phyloP scores from a whole-genome alignment of 129 eudicot species.

The Sambucus nigra region DNA sequence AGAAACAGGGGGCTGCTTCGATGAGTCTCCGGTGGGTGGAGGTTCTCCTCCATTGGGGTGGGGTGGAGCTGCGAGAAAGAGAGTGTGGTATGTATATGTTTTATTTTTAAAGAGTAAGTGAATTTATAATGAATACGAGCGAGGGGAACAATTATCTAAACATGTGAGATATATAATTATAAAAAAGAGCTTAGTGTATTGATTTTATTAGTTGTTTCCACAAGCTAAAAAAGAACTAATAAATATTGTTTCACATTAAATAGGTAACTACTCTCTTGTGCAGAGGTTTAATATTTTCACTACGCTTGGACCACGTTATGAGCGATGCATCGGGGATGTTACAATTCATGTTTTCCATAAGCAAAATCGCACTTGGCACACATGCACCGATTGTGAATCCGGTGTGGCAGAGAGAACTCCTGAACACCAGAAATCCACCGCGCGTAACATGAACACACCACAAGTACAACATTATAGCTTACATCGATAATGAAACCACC shows the following conservation, averaged over 20 bases:
- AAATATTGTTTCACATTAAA: not conserved
- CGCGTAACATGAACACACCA: constrained; percentile 42
- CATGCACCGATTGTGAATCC: constrained; percentile 34
- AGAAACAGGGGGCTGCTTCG: too few species aligned
- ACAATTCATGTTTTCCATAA: constrained; percentile 49
- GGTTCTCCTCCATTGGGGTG: too few species aligned
- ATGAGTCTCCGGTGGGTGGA: too few species aligned
- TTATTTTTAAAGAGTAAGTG: too few species aligned
- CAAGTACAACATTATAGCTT: constrained; percentile 44
- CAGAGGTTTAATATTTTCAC: constrained; percentile 64
- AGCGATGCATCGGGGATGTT: constrained; percentile 59
- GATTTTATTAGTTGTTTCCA: too few species aligned
- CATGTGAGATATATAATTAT: too few species aligned
- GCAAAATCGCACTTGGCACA: constrained; percentile 60
- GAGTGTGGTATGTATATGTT: too few species aligned
- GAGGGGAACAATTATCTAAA: too few species aligned
- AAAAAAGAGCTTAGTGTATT: too few species aligned
- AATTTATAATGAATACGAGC: too few species aligned
- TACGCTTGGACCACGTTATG: constrained; percentile 70
- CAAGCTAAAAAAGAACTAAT: too few species aligned
- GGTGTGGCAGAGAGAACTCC: constrained; percentile 56
- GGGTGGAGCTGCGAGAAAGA: too few species aligned
- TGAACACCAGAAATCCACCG: constrained; percentile 50
- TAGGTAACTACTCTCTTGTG: constrained; percentile 45
- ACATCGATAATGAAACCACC: constrained; percentile 47